Conservation (phyloP, 176 grass and related monocot genomes). For the Chrysopogon serrulatus region DNA sequence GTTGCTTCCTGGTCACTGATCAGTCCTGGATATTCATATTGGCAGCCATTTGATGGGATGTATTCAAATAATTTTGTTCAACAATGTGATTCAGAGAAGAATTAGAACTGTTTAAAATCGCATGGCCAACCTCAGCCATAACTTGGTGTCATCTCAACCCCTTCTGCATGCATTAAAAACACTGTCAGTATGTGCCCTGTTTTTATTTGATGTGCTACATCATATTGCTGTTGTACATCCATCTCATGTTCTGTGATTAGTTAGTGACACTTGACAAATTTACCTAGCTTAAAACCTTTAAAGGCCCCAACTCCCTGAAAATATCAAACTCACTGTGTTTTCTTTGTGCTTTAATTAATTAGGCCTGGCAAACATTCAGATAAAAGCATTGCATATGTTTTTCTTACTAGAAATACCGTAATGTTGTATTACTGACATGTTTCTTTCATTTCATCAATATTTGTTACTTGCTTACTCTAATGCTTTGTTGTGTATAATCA, state of each 20-base stretch:
- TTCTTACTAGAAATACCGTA: not conserved
- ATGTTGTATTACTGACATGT: not conserved
- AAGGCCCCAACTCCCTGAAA: not conserved
- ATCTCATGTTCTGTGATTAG: conserved; percentile 1
- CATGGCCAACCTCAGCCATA: not conserved
- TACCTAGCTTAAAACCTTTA: not conserved
- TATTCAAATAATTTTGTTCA: not conserved
- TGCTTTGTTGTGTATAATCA: conserved; percentile 34
- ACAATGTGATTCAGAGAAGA: not conserved
- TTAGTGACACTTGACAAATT: not conserved
- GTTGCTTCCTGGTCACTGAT: not conserved
- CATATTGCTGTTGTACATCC: not conserved
- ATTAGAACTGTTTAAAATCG: not conserved
- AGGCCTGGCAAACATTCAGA: not conserved
- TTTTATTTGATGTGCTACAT: not conserved
- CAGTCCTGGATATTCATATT: not conserved
- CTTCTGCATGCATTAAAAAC: not conserved
- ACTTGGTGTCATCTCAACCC: not conserved
- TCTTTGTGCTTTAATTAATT: not conserved
- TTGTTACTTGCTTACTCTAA: not conserved
- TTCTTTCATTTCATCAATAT: conserved; percentile 6
- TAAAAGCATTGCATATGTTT: not conserved
- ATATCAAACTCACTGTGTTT: not conserved
- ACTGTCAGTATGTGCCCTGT: not conserved
- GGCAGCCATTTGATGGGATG: not conserved